Evolutionary conservation across 768 basidiomycete genomes (phyloP).

Genomic region (Suillus americanus): DNA sequence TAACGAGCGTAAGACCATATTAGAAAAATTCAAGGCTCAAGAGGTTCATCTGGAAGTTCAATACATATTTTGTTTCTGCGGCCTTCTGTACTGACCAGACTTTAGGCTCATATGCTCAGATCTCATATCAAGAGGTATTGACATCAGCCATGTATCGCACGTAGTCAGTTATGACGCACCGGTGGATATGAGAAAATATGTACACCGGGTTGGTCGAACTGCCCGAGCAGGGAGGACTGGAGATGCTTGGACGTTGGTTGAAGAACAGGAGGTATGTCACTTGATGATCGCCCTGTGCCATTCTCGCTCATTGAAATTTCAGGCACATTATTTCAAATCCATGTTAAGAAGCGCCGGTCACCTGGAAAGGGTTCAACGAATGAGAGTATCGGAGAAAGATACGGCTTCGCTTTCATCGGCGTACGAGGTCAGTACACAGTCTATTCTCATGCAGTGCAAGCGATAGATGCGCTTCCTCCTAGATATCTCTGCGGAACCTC

Average conservation of each 20-base stretch:
- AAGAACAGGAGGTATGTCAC: constrained; percentile 77
- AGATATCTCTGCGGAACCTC: constrained; percentile 30
- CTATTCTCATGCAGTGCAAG: not conserved
- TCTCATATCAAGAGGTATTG: constrained; percentile 92
- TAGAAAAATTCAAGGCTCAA: constrained; percentile 79
- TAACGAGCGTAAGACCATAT: constrained; percentile 69
- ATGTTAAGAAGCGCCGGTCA: constrained; percentile 78
- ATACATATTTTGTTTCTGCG: not conserved
- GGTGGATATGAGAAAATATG: constrained; percentile 97
- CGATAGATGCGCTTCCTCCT: constrained; percentile 9
- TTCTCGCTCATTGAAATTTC: constrained; percentile 1
- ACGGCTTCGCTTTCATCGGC: constrained; percentile 50
- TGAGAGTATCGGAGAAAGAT: constrained; percentile 64
- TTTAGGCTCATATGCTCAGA: constrained; percentile 92
- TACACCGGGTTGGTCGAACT: constrained; percentile 95
- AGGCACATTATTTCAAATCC: constrained; percentile 87
- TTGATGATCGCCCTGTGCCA: constrained; percentile 4
- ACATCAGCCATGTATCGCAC: constrained; percentile 88
- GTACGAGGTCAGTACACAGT: constrained; percentile 62
- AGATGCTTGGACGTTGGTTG: constrained; percentile 92
- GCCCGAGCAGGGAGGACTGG: constrained; percentile 89
- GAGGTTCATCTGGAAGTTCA: constrained; percentile 77
- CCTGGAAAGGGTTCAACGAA: constrained; percentile 62
- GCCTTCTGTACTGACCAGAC: constrained; percentile 2
- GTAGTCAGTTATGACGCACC: constrained; percentile 96